Evolutionary conservation across 108 stramenopile genomes (phyloP).

Genomic region (Asterionellopsis glacialis): DNA sequence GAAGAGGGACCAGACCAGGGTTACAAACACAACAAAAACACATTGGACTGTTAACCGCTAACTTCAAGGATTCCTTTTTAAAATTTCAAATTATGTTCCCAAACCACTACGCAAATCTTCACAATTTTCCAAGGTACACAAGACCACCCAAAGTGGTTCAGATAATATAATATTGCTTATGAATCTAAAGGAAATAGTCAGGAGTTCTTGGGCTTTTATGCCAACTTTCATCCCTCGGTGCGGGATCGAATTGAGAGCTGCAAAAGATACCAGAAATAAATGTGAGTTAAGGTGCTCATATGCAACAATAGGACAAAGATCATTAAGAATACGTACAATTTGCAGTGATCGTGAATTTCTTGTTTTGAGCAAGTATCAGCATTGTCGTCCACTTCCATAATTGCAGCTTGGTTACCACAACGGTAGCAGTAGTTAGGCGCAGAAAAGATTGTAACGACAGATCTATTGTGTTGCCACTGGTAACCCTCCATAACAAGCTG

Average conservation of each 20-base stretch:
- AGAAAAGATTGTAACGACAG: conserved; percentile 90
- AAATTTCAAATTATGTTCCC: neutral
- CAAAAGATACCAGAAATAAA: neutral
- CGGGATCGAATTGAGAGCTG: conserved; percentile 77
- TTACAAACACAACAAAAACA: too few species aligned
- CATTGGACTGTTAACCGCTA: too few species aligned
- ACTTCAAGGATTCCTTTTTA: too few species aligned
- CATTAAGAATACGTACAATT: conserved; percentile 44
- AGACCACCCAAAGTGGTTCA: too few species aligned
- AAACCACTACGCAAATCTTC: too few species aligned
- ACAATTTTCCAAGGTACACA: too few species aligned
- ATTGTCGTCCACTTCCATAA: conserved; percentile 62
- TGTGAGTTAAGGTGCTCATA: neutral
- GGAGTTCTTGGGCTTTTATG: conserved; percentile 76
- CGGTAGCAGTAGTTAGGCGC: conserved; percentile 98
- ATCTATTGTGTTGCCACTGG: conserved; percentile 80
- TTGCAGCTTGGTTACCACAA: conserved; percentile 97
- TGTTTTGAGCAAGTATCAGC: conserved; percentile 49
- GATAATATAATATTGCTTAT: too few species aligned
- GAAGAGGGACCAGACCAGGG: too few species aligned
- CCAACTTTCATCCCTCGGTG: conserved; percentile 74
- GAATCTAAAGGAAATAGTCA: conserved; percentile 69
- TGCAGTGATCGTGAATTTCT: conserved; percentile 60
- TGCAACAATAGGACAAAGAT: conserved; percentile 3
- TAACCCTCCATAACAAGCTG: conserved; percentile 97